phyloP scores from a whole-genome alignment of 2,329 filamentous ascomycete genomes.

The Ceratocystis harringtonii region DNA sequence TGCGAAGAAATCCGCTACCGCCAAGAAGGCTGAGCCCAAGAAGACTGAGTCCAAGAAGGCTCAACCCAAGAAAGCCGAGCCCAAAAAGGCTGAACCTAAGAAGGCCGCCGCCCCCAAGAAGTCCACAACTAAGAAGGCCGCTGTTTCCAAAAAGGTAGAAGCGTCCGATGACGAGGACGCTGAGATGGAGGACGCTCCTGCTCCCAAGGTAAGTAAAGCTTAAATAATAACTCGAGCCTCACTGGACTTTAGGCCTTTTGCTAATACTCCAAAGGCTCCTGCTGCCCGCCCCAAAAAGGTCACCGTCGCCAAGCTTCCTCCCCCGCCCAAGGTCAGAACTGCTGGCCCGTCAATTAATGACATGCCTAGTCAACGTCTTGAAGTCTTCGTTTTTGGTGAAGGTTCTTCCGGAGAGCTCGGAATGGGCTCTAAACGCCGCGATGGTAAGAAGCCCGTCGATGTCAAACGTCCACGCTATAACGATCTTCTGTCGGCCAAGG shows the following conservation, averaged over 20 bases:
- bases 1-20: slow-evolving; percentile 18
- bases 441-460: slow-evolving; percentile 47
- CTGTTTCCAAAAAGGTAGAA: slow-evolving; percentile 35
- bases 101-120: slow-evolving; percentile 28
- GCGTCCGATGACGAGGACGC: slow-evolving; percentile 19
- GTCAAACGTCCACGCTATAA: slow-evolving; percentile 74
- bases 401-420: slow-evolving; percentile 71
- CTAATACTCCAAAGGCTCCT: neutral
- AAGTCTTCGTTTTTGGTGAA: slow-evolving; percentile 69
- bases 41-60: slow-evolving; percentile 21
- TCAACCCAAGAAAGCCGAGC: slow-evolving; percentile 19
- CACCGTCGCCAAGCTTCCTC: slow-evolving; percentile 19
- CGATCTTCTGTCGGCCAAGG: slow-evolving; percentile 44
- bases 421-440: slow-evolving; percentile 52
- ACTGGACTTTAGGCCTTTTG: neutral
- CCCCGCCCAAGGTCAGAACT: slow-evolving; percentile 10
- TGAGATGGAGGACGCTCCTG: slow-evolving; percentile 17
- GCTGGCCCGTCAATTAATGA: slow-evolving; percentile 57
- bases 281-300: slow-evolving; percentile 29
- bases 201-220: slow-evolving; percentile 18
- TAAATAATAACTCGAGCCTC: neutral
- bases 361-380: slow-evolving; percentile 46
- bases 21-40: slow-evolving; percentile 34
- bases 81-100: slow-evolving; percentile 20
- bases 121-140: slow-evolving; percentile 30